A percentile compares a stretch with the other conserved stretches of the same genome.
Conservation (phyloP, 2,329 filamentous ascomycete genomes). For the Ascomycota sp. region DNA sequence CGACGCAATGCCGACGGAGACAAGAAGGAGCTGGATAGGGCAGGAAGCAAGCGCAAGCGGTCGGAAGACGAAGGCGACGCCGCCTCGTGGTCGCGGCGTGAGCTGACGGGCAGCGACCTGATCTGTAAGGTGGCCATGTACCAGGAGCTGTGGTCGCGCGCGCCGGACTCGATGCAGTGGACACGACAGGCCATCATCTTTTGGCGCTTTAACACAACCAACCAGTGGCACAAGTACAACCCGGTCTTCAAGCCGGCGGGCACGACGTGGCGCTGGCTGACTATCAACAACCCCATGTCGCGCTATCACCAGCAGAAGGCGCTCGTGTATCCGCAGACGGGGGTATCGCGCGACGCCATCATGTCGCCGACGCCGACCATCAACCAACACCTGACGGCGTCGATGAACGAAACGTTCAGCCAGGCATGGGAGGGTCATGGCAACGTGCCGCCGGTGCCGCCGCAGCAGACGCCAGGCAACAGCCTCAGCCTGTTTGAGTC, state of each 20-base stretch:
- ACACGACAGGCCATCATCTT: slow-evolving; percentile 38
- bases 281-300: slow-evolving; percentile 37
- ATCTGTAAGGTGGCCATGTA: slow-evolving; percentile 44
- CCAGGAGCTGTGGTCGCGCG: slow-evolving; percentile 41
- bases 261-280: slow-evolving; percentile 41
- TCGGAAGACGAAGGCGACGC: slow-evolving; percentile 20
- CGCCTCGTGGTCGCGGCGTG: slow-evolving; percentile 17
- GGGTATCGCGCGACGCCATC: slow-evolving; percentile 20
- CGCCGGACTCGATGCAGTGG: slow-evolving; percentile 27
- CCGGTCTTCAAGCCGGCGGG: slow-evolving; percentile 28
- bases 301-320: slow-evolving; percentile 32
- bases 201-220: slow-evolving; percentile 38
- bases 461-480: slow-evolving; percentile 13
- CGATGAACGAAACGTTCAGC: slow-evolving; percentile 37
- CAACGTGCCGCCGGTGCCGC: slow-evolving; percentile 12
- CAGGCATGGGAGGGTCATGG: slow-evolving; percentile 20
- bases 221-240: slow-evolving; percentile 29
- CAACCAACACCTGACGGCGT: slow-evolving; percentile 29
- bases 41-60: slow-evolving; percentile 18
- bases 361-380: slow-evolving; percentile 32
- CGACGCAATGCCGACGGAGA: slow-evolving; percentile 12
- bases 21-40: slow-evolving; percentile 15
- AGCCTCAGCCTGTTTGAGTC: slow-evolving; percentile 24
- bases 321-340: slow-evolving; percentile 15
- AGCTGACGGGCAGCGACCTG: slow-evolving; percentile 30